Percentiles rank a stretch among this genome's conserved stretches.
Conservation (phyloP, 2,329 filamentous ascomycete species). For the Trichoderma afroharzianum region DNA sequence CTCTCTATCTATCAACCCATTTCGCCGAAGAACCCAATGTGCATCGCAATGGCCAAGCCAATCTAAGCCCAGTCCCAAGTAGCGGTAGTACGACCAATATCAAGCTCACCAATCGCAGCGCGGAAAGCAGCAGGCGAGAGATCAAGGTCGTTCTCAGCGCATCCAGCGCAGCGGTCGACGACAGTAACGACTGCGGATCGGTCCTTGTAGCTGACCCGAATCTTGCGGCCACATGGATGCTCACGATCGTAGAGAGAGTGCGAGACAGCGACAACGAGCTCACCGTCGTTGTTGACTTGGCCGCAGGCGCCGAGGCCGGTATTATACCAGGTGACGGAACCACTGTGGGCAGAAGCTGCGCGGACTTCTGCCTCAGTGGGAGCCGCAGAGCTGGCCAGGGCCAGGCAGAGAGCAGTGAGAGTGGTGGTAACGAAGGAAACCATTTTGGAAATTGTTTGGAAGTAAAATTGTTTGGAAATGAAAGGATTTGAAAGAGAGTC, state of each 20-base stretch:
- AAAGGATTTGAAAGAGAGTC: background rate
- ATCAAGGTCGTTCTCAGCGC: constrained; percentile 46
- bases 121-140: constrained; percentile 46
- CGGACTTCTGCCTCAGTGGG: background rate
- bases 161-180: constrained; percentile 62
- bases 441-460: background rate
- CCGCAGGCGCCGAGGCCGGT: constrained; percentile 69
- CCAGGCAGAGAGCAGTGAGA: constrained; percentile 6
- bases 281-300: constrained; percentile 46
- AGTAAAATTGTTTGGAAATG: background rate
- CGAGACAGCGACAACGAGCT: constrained; percentile 64
- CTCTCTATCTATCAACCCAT: background rate
- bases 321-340: constrained; percentile 52
- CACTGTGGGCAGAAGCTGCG: background rate
- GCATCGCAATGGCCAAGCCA: background rate
- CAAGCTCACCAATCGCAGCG: constrained; percentile 36
- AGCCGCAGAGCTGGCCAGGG: constrained; percentile 10
- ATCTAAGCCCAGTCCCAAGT: constrained; percentile 28
- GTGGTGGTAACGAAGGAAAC: constrained; percentile 4
- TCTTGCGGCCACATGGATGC: constrained; percentile 56
- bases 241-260: constrained; percentile 63
- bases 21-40: background rate
- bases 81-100: constrained; percentile 23
- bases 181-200: constrained; percentile 56
- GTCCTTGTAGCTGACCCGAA: constrained; percentile 54